Evolutionary conservation across 2,329 filamentous ascomycete genomes (phyloP), one percentile per base, ranked within the genome.

Genomic region (Beauveria rudraprayagi): DNA sequence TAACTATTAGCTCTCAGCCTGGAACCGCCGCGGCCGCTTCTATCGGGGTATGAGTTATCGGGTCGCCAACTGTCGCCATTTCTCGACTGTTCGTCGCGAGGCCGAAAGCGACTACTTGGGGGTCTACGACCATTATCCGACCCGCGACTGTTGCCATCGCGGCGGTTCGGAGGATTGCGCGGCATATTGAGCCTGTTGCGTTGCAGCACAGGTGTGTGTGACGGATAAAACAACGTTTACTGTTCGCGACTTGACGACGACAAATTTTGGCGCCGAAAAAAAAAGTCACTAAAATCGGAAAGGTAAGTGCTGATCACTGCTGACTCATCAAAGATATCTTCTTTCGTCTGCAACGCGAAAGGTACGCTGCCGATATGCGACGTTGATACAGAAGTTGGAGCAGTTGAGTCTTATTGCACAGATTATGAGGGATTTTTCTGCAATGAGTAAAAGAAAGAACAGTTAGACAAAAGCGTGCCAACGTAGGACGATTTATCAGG

Each of bases 21-120:
- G 3, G 43, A 19, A 48, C 47, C 57, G 46, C 53, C 57, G 8
- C 53, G 37, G 19, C 47, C 61, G 34, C 46, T 52, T 51, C 40
- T 26, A 19, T 62, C 54, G 10, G 40, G 30, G 17, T 58, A 40
- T n/a, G 52, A 60, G 34, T 53, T 43, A 17, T 63, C 48, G 48
- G 61, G 61, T 34, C 61, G 51, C 61, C 61, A 63, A 24, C 46
- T 61, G 41, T 63, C 61, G 51, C 57, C 47, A 40, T 58, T 57
- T 41, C 60, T 44, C 30, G 54, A 19, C 3, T 41, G 54, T 14
- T 46, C 54, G 41, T 56, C 47, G 48, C 55, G 54, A 24, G 54
- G 53, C 3, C 52, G 53, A 24, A 62, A 60, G 24, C 56, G 57
- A 26, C 58, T 48, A 24, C 51, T 22, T 28, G 11, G 40, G 5